Percentiles rank a stretch among this genome's conserved stretches.
Evolutionary conservation across 2,329 filamentous ascomycete species (phyloP).

Genomic region (Clarireedia monteithiana): DNA sequence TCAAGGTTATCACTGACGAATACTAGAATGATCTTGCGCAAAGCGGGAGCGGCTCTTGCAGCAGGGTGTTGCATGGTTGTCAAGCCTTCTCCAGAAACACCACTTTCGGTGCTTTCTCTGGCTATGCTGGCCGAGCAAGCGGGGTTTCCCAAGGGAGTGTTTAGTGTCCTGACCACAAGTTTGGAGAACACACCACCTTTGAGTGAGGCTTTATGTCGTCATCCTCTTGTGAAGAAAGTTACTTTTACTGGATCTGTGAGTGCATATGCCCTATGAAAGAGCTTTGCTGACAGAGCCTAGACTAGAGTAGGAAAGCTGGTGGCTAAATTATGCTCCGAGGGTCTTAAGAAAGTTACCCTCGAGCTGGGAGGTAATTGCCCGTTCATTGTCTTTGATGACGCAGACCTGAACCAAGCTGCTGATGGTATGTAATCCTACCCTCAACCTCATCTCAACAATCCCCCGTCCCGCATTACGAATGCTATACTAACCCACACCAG

Average conservation of each 20-base stretch:
- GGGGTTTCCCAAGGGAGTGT: slow-evolving; percentile 50
- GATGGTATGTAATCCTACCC: slow-evolving; percentile 30
- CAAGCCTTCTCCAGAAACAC: slow-evolving; percentile 64
- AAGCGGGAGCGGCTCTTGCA: slow-evolving; percentile 59
- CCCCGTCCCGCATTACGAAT: not conserved
- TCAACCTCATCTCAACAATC: too few relatives aligned
- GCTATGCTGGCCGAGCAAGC: slow-evolving; percentile 45
- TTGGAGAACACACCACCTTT: slow-evolving; percentile 46
- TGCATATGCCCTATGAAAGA: not conserved
- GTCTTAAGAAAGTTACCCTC: slow-evolving; percentile 56
- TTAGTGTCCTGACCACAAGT: slow-evolving; percentile 54
- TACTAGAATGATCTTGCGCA: slow-evolving; percentile 51
- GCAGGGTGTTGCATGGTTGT: slow-evolving; percentile 68
- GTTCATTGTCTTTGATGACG: slow-evolving; percentile 57
- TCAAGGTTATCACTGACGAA: not conserved
- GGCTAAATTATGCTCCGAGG: slow-evolving; percentile 49
- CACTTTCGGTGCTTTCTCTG: slow-evolving; percentile 47
- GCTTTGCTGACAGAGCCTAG: slow-evolving; percentile 6
- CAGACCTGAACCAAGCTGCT: slow-evolving; percentile 49
- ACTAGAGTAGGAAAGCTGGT: slow-evolving; percentile 56
- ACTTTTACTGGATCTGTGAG: slow-evolving; percentile 48
- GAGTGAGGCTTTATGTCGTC: slow-evolving; percentile 46
- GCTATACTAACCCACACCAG: slow-evolving; percentile 6
- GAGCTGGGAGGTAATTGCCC: slow-evolving; percentile 60
- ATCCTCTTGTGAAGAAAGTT: slow-evolving; percentile 53